Evolutionary conservation across 108 stramenopile species (phyloP), one percentile per base, ranked within the genome.

Genomic region (Nannochloropsis gaditana): DNA sequence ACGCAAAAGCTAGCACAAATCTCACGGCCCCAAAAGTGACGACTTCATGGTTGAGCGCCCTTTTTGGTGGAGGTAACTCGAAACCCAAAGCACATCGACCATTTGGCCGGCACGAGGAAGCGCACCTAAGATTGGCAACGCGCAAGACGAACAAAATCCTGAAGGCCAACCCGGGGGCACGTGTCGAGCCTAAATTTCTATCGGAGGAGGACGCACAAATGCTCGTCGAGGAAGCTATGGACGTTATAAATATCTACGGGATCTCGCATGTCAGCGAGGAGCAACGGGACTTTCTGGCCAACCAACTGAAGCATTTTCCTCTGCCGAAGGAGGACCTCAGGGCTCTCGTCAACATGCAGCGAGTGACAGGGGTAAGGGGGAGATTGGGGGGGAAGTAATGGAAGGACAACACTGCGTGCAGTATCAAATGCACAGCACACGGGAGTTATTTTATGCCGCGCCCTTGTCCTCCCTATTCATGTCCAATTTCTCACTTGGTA

Each of bases 301-400:
- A 3, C n/a, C 59, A 73, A n/a, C 59, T 73, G 59, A 73, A 73
- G 59, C 59, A 73, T 73, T 73, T 73, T 73, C 59, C 59, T 73
- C n/a, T 73, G 59, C 59, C 59, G 3, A 73, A 73, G 59, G 59
- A 15, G 15, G 59, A 73, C 59, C n/a, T 73, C 19, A 73, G n/a
- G 59, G 59, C 15, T 6, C n/a, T 73, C 19, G 2, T 73, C 59
- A 73, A 73, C 8, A 73, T 73, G 59, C 59, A 6, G 59, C 59
- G 59, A n/a, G 59, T 73, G 19, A 73, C 59, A n/a, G 59, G 59
- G 59, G 59, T 73, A 3, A 73, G 59, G 47, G 47, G 47, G 4
- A n/a, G 59, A 73, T 73, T n/a, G 59, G 8, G 8, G 59, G n/a
- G 8, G 2, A 73, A 73, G n/a, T 4, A 0, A 73, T 8, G 59